A percentile compares a stretch with the other conserved stretches of the same genome.
Conservation (phyloP, 345 rosid genomes). For the Acer negundo region DNA sequence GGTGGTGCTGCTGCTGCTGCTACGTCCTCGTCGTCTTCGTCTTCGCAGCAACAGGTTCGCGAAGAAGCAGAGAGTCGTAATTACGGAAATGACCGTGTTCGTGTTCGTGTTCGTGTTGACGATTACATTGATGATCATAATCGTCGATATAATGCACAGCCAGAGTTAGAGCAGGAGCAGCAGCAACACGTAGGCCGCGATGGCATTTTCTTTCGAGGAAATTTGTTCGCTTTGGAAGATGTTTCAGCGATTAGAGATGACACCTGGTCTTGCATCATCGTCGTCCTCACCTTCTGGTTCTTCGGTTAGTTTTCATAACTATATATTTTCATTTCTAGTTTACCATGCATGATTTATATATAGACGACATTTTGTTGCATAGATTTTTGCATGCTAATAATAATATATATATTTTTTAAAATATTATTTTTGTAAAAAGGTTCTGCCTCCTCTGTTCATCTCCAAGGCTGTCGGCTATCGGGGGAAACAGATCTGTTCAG, state of each 20-base stretch:
- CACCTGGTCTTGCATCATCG: slow-evolving; percentile 86
- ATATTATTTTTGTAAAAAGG: no score
- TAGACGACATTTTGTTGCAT: neutral
- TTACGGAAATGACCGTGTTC: slow-evolving; percentile 24
- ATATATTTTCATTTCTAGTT: neutral
- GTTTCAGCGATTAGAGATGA: slow-evolving; percentile 54
- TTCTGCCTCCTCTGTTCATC: neutral
- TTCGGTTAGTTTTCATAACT: slow-evolving; percentile 56
- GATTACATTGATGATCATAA: slow-evolving; percentile 34
- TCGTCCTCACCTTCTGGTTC: slow-evolving; percentile 83
- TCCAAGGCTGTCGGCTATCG: neutral
- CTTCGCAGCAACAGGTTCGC: slow-evolving; percentile 34
- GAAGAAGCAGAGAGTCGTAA: slow-evolving; percentile 51
- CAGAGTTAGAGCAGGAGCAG: slow-evolving; percentile 44
- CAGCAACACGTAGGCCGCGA: slow-evolving; percentile 38
- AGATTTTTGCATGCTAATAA: neutral
- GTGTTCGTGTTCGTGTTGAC: slow-evolving; percentile 25
- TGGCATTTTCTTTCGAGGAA: slow-evolving; percentile 34
- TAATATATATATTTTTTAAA: no score
- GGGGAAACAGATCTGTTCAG: neutral
- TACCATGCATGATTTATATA: neutral
- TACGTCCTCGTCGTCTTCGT: slow-evolving; percentile 24
- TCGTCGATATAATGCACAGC: slow-evolving; percentile 27
- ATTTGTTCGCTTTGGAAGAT: slow-evolving; percentile 35
- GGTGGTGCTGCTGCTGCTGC: slow-evolving; percentile 16